These are phyloP conservation scores for Kwoniella botswanensis DNA, from an alignment of 768 basidiomycete genomes.

Conservation along the genomic window DNA sequence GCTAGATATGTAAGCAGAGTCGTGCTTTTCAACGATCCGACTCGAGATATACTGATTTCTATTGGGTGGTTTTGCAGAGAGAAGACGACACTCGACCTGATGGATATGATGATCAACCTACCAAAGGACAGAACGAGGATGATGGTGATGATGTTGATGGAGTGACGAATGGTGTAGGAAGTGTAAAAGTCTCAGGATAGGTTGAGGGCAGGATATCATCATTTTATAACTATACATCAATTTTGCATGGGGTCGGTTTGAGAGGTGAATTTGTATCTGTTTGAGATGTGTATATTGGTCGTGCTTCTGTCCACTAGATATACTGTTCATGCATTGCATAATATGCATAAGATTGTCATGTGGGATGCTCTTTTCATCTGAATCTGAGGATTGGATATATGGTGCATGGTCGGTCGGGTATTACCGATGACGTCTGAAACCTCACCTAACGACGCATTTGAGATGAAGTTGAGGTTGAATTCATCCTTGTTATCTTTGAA, in stretches of 20 bases:
- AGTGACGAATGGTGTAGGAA: constrained; percentile 17
- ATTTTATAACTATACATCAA: not conserved
- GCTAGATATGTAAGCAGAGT: constrained; percentile 51
- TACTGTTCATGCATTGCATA: not conserved
- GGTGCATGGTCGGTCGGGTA: not conserved
- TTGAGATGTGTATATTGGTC: constrained; percentile 6
- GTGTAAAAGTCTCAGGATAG: constrained; percentile 11
- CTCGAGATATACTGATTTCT: too few relatives aligned
- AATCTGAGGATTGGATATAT: too few relatives aligned
- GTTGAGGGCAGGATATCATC: not conserved
- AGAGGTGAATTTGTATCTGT: not conserved
- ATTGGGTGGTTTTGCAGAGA: constrained; percentile 19
- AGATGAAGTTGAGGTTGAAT: not conserved
- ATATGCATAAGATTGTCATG: too few relatives aligned
- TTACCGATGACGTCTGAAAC: constrained; percentile 12
- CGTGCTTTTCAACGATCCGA: too few relatives aligned
- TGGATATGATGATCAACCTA: constrained; percentile 12
- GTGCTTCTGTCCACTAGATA: not conserved
- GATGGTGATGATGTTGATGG: constrained; percentile 12
- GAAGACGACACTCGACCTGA: constrained; percentile 43
- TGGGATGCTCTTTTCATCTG: not conserved
- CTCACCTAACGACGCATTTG: not conserved
- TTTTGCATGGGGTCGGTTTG: constrained; percentile 8
- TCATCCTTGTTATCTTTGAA: not conserved
- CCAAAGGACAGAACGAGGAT: constrained; percentile 11